Evolutionary conservation across 352 stramenopile genomes (phyloP).

Genomic region (Globisporangium barbulae): DNA sequence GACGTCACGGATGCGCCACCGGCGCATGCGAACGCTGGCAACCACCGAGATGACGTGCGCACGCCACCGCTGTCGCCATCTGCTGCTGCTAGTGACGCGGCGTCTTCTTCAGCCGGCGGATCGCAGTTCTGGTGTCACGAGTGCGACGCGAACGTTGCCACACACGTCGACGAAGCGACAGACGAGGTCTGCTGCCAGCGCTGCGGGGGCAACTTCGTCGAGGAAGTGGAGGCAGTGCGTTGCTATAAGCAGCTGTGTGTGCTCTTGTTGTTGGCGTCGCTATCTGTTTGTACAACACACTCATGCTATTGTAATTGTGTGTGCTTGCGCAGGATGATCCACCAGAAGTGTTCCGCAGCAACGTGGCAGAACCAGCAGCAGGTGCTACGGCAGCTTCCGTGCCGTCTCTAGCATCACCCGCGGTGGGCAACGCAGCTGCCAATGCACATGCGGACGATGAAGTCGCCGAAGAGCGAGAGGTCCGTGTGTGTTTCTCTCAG

Average conservation of each 20-base stretch:
- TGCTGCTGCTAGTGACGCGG: background rate
- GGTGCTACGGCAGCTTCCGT: background rate
- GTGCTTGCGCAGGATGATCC: slow-evolving; percentile 46
- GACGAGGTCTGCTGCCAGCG: slow-evolving; percentile 68
- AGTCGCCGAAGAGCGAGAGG: slow-evolving; percentile 15
- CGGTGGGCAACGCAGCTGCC: background rate
- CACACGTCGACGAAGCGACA: slow-evolving; percentile 47
- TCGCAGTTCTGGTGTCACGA: slow-evolving; percentile 84
- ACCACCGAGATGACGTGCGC: slow-evolving; percentile 9
- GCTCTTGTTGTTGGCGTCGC: background rate
- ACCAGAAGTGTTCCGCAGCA: slow-evolving; percentile 44
- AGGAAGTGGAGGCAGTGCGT: slow-evolving; percentile 73
- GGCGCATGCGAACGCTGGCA: background rate
- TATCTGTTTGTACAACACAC: background rate
- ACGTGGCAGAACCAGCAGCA: slow-evolving; percentile 6
- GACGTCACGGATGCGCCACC: background rate
- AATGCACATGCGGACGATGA: background rate
- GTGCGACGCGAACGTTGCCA: slow-evolving; percentile 53
- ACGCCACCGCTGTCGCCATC: slow-evolving; percentile 15
- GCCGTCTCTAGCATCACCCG: background rate
- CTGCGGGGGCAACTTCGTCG: slow-evolving; percentile 83
- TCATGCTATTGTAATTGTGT: background rate
- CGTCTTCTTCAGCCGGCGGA: background rate
- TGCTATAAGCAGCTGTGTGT: background rate
- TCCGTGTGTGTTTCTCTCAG: background rate